Conservation (phyloP, 805 yeast genomes). For the Starmerella sirachaensis region DNA sequence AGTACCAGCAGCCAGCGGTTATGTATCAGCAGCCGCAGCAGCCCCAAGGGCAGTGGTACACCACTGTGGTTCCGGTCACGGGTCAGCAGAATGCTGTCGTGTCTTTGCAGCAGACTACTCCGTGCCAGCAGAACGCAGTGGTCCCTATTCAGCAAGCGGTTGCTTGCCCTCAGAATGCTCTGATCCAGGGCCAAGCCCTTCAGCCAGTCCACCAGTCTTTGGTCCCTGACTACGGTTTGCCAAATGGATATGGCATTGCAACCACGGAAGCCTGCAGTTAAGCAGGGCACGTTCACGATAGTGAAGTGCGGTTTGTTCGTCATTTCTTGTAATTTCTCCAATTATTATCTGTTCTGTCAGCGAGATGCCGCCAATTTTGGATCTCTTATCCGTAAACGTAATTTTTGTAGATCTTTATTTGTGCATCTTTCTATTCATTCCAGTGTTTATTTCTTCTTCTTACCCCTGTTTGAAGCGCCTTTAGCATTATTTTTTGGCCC, state of each 20-base stretch:
- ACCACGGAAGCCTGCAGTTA: constrained; percentile 2
- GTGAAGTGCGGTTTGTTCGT: neutral
- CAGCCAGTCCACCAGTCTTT: constrained; percentile 14
- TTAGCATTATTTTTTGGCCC: constrained; percentile 3
- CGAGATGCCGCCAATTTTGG: too few species aligned
- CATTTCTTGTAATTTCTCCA: too few species aligned
- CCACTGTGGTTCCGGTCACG: constrained; percentile 11
- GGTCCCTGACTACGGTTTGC: constrained; percentile 17
- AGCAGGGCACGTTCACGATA: neutral
- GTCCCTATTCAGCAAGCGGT: too few species aligned
- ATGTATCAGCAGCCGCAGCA: constrained; percentile 2
- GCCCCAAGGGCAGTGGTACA: constrained; percentile 16
- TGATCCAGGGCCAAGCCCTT: too few species aligned
- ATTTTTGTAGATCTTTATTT: too few species aligned
- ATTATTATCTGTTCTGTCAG: too few species aligned
- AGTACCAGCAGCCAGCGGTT: constrained; percentile 4
- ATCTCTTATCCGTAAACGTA: too few species aligned
- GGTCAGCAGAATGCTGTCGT: constrained; percentile 10
- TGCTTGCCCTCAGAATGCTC: too few species aligned
- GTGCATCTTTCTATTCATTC: neutral
- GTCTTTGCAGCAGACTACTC: too few species aligned
- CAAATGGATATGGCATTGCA: constrained; percentile 11
- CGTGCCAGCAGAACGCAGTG: too few species aligned
- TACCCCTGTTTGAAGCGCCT: constrained; percentile 5
- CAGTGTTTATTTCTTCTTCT: constrained; percentile 10